phyloP scores from a whole-genome alignment of 352 stramenopile species.

The Thalassiosira exigua region DNA sequence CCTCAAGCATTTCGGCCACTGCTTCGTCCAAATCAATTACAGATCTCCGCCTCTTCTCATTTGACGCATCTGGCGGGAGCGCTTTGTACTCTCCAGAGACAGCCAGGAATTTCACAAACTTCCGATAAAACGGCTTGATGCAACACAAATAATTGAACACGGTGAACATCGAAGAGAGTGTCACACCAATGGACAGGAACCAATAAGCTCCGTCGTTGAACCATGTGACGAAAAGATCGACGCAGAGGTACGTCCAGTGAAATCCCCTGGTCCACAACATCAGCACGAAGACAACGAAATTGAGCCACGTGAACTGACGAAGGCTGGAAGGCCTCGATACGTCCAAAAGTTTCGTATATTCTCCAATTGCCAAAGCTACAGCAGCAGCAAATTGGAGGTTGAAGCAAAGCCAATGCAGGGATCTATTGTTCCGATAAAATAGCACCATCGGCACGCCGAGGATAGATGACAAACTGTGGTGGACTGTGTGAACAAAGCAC shows the following conservation, averaged over 20 bases:
- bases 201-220: conserved; percentile 42
- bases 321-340: conserved; percentile 36
- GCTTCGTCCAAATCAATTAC: conserved; percentile 22
- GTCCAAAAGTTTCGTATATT: conserved; percentile 53
- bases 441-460: conserved; percentile 20
- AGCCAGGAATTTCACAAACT: conserved; percentile 48
- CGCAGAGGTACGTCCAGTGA: conserved; percentile 44
- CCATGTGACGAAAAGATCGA: conserved; percentile 29
- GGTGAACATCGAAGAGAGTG: conserved; percentile 27
- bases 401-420: conserved; percentile 28
- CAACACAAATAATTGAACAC: conserved; percentile 35
- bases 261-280: conserved; percentile 43
- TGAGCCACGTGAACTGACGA: conserved; percentile 42
- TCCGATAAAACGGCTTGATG: conserved; percentile 45
- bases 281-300: conserved; percentile 34
- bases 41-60: conserved; percentile 24
- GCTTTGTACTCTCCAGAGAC: conserved; percentile 43
- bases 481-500: no score
- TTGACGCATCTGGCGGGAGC: conserved; percentile 34
- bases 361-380: conserved; percentile 8
- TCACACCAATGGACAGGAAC: conserved; percentile 32
- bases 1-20: conserved; percentile 8
- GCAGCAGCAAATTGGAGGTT: conserved; percentile 23
- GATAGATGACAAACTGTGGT: conserved; percentile 17
- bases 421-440: conserved; percentile 5